Conservation (phyloP, 441 rosid genomes). For the Eutrema salsugineum region DNA sequence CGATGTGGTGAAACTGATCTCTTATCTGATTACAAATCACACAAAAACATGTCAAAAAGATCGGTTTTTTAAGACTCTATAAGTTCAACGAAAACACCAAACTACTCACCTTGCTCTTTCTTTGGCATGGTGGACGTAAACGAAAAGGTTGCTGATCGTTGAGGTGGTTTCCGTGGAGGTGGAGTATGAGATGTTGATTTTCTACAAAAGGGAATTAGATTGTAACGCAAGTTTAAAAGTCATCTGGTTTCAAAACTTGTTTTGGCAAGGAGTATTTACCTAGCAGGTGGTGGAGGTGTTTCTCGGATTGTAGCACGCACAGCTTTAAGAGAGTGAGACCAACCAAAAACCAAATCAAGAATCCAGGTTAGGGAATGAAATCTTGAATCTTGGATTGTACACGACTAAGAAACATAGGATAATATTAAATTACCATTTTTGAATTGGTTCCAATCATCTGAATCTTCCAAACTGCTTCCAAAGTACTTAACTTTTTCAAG, state of each 20-base stretch:
- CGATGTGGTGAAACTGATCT: conserved; percentile 67
- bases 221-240: not conserved
- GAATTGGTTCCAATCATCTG: conserved; percentile 84
- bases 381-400: not conserved
- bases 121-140: conserved; percentile 57
- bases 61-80: not conserved
- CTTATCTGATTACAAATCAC: conserved; percentile 46
- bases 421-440: conserved; percentile 50
- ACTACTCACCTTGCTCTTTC: conserved; percentile 52
- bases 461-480: conserved; percentile 81
- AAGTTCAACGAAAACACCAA: not conserved
- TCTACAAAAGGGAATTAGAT: conserved; percentile 34
- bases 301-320: conserved; percentile 78
- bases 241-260: not conserved
- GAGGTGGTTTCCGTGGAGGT: conserved; percentile 59
- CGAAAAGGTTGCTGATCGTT: conserved; percentile 69
- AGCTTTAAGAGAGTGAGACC: conserved; percentile 33
- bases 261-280: conserved; percentile 35
- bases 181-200: conserved; percentile 65
- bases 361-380: conserved; percentile 3
- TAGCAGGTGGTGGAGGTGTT: conserved; percentile 48
- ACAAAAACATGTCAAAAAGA: not conserved
- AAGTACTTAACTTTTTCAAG: conserved; percentile 54
- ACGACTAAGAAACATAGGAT: not conserved
- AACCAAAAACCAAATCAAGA: conserved; percentile 12